Base-by-base conservation (phyloP, 2,329 filamentous ascomycete species). In the Fusarium kyushuense region DNA sequence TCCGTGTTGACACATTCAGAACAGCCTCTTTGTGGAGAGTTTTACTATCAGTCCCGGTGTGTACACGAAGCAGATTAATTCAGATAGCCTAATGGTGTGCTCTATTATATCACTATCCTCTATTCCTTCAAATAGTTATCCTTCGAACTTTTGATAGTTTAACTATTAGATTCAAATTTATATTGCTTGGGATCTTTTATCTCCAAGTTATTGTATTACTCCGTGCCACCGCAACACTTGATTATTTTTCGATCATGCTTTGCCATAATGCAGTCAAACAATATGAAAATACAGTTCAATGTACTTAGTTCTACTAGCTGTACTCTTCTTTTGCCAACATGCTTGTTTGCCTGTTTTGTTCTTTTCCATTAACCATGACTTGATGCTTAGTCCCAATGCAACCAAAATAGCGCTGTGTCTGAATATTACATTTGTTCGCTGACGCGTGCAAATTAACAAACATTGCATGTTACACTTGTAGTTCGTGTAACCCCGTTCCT, bases 381-480 rank as follows among this genome's bases (percentile, higher is more conserved):
- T 30, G 27, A 21, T 16, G 27, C 17, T 43, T 14, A 10, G 12
- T 19, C 27, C 8, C 12, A 14, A 16, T 16, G 45, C 23, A 33
- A 23, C 32, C 7, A 14, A 7, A 19, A 13, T 6, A 13, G 10
- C 30, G 12, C 14, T 1, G 23, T 14, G 32, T 5, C 13, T 13
- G 29, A 35, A 8, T 14, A 2, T 10, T 33, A 3, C n/a, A 1
- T 30, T 9, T 4, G 11, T 14, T 6, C 19, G 17, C 33, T 60
- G 40, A 46, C 55, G 46, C 61, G 56, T 46, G 5, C 45, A 6
- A 60, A 54, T 40, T 7, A 54, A 7, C 36, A 29, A 14, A 7
- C 9, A n/a, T 5, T 16, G 11, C 11, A 17, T 9, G 29, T 45
- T 40, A 19, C 30, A 51, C 13, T 19, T 32, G 2, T 4, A 4